Evolutionary conservation across 2,329 filamentous ascomycete species (phyloP), one percentile per base, ranked within the genome.

Genomic region (Colletotrichum sp.): DNA sequence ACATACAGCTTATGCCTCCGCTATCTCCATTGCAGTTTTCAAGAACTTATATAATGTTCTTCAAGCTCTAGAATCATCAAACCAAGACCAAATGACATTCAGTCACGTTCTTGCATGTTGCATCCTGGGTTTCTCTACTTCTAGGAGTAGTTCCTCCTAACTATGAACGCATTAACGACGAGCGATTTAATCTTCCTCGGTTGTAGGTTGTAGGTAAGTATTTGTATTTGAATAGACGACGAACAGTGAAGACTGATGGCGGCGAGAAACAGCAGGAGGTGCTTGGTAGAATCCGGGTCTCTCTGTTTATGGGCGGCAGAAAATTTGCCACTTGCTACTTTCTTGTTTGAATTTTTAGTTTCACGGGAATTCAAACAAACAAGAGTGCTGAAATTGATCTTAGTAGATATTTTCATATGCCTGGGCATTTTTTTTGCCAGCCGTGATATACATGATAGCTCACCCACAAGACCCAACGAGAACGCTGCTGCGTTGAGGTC

Each of bases 401-500:
- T n/a, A 0, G 18, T 6, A 44, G 39, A 44, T 2, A 9, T 1
- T 44, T 44, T 16, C 16, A 9, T 1, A 8, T 44, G 7, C 2
- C 8, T 5, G 8, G 8, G 16, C 8, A 44, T 10, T 6, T 44
- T 6, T 3, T 9, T n/a, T 24, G 5, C 5, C 18, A 44, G 39
- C 18, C 3, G 3, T 44, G 16, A 10, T 2, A 44, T n/a, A n/a
- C 18, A 12, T n/a, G 1, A 6, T 5, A 8, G 39, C 16, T 44
- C 39, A n/a, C 39, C 39, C 18, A 44, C 2, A 44, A 44, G 39
- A 1, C 16, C 39, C 5, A 28, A 28, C 2, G 0, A 44, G 8
- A 44, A 44, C 0, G 0, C 0, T 44, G 0, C 18, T n/a, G 1
- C 18, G 5, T 44, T 1, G 0, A n/a, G 39, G 39, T 44, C 39